Base-by-base conservation (phyloP, 2,329 filamentous ascomycete genomes). In the Diaporthe humulicola region DNA sequence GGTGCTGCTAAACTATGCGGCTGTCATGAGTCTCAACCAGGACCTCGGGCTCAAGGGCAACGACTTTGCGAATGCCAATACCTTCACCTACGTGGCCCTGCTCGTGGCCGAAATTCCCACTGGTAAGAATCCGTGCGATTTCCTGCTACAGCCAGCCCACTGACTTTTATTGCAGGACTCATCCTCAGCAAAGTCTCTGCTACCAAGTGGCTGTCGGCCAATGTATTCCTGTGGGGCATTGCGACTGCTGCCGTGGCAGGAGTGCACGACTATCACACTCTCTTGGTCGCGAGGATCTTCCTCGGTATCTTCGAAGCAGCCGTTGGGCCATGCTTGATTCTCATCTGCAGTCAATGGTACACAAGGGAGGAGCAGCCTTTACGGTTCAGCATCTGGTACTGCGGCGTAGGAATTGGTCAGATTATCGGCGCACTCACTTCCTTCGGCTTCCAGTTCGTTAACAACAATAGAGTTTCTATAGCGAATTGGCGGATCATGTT, bases 1-100 rank as follows among this genome's bases (percentile, higher is more conserved):
- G 82, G 88, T 92, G 75, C 87, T 90, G 38, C 86, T 92, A 58
- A 92, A 92, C 78, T 93, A 93, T 79, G 90, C 90, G 25, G 89
- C 89, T 75, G 90, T 93, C 70, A 93, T 93, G 91, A 90, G 91
- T 4, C 80, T 94, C 10, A 84, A 82, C 30, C 81, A 86, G 69
- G 90, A 92, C 74, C 85, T 91, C 9, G 83, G 87, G 0, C 85
- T 93, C 64, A 80, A 82, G 17, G 88, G 88, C 25, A 92, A 93
- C 75, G 87, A 93, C 66, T 93, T 93, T 80, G 89, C 89, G 64
- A 91, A 91, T 81, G 81, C 90, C 25, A 90, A 90, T 3, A 92
- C 90, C 0, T 88, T 89, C 38, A 89, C 93, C 78, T 93, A 91
- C 78, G 90, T 93, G 56, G 91, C 89, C 5, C 88, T 90, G 71